phyloP scores from a whole-genome alignment of 2,329 filamentous ascomycete genomes.

The Mycosphaerella sp. region DNA sequence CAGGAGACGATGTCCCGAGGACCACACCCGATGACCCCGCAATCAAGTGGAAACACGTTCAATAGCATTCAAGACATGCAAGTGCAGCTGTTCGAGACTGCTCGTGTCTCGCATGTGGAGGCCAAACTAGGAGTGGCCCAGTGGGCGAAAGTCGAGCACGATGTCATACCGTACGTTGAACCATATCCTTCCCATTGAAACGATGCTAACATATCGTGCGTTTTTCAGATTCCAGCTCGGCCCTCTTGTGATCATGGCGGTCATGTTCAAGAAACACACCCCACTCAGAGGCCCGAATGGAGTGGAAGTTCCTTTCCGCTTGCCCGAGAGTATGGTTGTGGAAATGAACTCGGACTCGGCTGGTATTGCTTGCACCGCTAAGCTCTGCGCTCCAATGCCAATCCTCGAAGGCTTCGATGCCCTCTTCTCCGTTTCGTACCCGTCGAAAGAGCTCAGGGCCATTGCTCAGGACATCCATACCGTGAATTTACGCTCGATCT shows the following conservation, averaged over 20 bases:
- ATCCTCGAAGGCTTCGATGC: constrained; percentile 12
- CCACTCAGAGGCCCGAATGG: constrained; percentile 11
- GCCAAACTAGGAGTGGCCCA: constrained; percentile 11
- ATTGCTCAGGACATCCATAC: constrained; percentile 1
- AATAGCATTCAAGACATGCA: constrained; percentile 8
- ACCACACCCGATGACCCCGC: constrained; percentile 15
- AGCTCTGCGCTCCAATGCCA: background rate
- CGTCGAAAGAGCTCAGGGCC: background rate
- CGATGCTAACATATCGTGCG: too few species aligned
- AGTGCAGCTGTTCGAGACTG: constrained; percentile 16
- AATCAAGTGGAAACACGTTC: constrained; percentile 11
- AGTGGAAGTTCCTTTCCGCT: constrained; percentile 43
- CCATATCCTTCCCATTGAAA: too few species aligned
- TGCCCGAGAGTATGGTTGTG: constrained; percentile 14
- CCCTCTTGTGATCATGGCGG: constrained; percentile 12
- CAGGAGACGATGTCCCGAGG: constrained; percentile 7
- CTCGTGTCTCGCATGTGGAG: constrained; percentile 12
- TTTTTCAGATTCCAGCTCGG: constrained; percentile 10
- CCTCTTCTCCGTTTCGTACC: constrained; percentile 9
- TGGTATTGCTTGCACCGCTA: background rate
- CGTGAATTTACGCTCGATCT: background rate
- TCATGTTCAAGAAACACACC: constrained; percentile 11
- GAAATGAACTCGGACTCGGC: constrained; percentile 1
- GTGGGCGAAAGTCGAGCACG: constrained; percentile 15
- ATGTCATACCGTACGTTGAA: constrained; percentile 1